A percentile compares a stretch with the other conserved stretches of the same genome.
Evolutionary conservation across 2,329 filamentous ascomycete genomes (phyloP).

Genomic region (Ramularia endophylla): DNA sequence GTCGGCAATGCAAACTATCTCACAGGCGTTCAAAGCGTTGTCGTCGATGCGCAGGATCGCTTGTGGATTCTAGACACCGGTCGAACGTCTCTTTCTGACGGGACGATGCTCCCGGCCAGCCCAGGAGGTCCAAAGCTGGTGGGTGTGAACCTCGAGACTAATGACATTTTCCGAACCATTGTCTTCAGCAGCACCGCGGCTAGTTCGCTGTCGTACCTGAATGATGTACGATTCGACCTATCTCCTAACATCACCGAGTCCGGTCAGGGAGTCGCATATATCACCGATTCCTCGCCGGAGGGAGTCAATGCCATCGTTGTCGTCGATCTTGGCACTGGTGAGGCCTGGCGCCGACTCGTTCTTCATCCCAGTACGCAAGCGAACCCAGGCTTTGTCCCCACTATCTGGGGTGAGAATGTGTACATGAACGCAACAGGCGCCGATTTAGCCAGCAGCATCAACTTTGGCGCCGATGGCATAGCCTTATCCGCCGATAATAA

Average conservation of each 20-base stretch:
- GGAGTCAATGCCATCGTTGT: constrained; percentile 47
- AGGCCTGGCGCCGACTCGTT: constrained; percentile 47
- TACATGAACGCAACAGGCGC: background rate
- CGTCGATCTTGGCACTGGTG: constrained; percentile 45
- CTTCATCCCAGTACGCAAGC: constrained; percentile 25
- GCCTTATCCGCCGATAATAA: constrained; percentile 44
- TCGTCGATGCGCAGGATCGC: constrained; percentile 45
- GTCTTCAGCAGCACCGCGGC: constrained; percentile 44
- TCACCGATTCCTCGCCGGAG: constrained; percentile 46
- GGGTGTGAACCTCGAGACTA: constrained; percentile 41
- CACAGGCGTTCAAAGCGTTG: constrained; percentile 48
- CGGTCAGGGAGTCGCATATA: constrained; percentile 47
- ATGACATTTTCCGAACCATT: constrained; percentile 47
- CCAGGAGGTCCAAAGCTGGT: constrained; percentile 49
- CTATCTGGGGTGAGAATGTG: background rate
- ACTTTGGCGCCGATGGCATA: constrained; percentile 48
- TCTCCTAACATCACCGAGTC: constrained; percentile 35
- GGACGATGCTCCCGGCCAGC: constrained; percentile 39
- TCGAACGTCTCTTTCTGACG: constrained; percentile 38
- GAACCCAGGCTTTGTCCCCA: background rate
- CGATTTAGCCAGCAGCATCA: constrained; percentile 27
- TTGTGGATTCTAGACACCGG: constrained; percentile 52
- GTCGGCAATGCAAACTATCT: constrained; percentile 34
- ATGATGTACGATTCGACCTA: constrained; percentile 52
- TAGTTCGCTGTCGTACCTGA: constrained; percentile 46